These are phyloP conservation scores for Suillus hirtellus DNA, from an alignment of 768 basidiomycete genomes.

Conservation along the genomic window DNA sequence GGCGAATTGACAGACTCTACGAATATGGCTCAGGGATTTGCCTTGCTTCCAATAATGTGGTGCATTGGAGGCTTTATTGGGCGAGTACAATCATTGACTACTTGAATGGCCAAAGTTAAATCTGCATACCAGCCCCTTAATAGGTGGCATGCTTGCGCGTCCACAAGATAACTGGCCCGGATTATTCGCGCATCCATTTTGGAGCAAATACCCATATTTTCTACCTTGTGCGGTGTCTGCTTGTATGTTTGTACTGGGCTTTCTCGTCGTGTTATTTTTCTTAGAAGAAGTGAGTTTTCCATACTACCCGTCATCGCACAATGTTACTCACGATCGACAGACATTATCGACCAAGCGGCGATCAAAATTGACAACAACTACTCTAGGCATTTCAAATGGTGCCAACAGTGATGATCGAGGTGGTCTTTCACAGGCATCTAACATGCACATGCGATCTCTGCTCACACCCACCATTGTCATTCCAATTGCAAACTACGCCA, in stretches of 20 bases:
- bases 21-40: slow-evolving; percentile 42
- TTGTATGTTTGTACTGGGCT: slow-evolving; percentile 47
- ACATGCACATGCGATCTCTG: slow-evolving; percentile 44
- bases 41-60: slow-evolving; percentile 43
- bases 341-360: neutral
- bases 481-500: slow-evolving; percentile 31
- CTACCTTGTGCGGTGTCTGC: slow-evolving; percentile 64
- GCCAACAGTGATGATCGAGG: slow-evolving; percentile 4
- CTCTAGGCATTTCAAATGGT: neutral
- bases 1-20: slow-evolving; percentile 43
- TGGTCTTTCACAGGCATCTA: slow-evolving; percentile 8
- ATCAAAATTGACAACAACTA: neutral
- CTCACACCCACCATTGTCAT: slow-evolving; percentile 25
- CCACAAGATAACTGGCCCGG: slow-evolving; percentile 54
- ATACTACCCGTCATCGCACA: too few relatives aligned
- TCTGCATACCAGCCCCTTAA: slow-evolving; percentile 41
- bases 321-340: neutral
- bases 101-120: too few relatives aligned
- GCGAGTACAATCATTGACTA: slow-evolving; percentile 20
- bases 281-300: slow-evolving; percentile 50
- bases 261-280: slow-evolving; percentile 44
- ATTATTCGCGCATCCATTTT: slow-evolving; percentile 48
- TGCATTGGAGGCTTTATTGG: slow-evolving; percentile 28
- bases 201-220: slow-evolving; percentile 57
- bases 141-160: slow-evolving; percentile 55